phyloP scores from a whole-genome alignment of 768 basidiomycete genomes.

The Termitomyces sp. region DNA sequence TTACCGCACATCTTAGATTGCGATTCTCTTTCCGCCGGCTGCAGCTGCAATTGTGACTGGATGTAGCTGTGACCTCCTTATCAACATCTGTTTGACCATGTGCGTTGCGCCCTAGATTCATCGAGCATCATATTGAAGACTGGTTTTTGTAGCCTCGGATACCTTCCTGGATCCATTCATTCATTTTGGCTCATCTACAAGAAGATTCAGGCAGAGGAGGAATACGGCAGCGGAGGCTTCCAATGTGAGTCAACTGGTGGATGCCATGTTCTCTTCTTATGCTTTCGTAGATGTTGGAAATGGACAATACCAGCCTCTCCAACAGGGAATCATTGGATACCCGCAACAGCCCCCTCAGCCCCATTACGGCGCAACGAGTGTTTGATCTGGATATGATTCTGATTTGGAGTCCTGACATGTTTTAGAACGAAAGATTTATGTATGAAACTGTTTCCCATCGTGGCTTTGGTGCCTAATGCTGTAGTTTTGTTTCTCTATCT shows the following conservation, averaged over 20 bases:
- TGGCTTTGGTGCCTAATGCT: too few relatives aligned
- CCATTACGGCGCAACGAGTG: slow-evolving; percentile 37
- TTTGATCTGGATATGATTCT: neutral
- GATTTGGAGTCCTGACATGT: neutral
- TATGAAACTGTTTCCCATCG: too few relatives aligned
- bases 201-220: slow-evolving; percentile 84
- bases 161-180: slow-evolving; percentile 68
- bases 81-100: slow-evolving; percentile 79
- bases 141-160: slow-evolving; percentile 55
- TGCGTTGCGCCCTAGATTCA: slow-evolving; percentile 37
- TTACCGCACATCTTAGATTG: slow-evolving; percentile 42
- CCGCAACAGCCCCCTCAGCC: slow-evolving; percentile 22
- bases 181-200: slow-evolving; percentile 89
- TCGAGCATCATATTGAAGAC: neutral
- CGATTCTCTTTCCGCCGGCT: slow-evolving; percentile 79
- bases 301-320: slow-evolving; percentile 35
- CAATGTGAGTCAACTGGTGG: slow-evolving; percentile 47
- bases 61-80: slow-evolving; percentile 82
- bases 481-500: too few relatives aligned
- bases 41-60: slow-evolving; percentile 74
- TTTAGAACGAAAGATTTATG: neutral
- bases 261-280: neutral
- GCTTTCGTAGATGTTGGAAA: slow-evolving; percentile 31
- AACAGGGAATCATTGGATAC: slow-evolving; percentile 18
- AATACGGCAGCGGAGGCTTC: slow-evolving; percentile 73